Evolutionary conservation across 306 rosid genomes (phyloP).

Genomic region (Argentina anserina): DNA sequence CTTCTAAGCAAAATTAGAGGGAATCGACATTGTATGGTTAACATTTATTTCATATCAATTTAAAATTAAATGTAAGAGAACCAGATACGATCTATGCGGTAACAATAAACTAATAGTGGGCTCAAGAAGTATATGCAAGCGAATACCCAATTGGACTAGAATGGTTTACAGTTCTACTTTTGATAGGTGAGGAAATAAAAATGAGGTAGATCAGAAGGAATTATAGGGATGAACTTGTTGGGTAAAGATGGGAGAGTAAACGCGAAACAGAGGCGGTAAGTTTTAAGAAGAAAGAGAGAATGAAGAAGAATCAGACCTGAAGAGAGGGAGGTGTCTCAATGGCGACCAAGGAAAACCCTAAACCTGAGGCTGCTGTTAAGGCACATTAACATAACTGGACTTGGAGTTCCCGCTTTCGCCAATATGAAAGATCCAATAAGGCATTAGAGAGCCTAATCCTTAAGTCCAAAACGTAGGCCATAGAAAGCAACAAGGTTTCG

Average conservation of each 20-base stretch:
- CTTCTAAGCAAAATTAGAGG: not conserved
- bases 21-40: not conserved
- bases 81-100: not conserved
- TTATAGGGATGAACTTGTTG: not conserved
- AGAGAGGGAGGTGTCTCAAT: not conserved
- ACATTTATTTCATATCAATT: not conserved
- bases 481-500: constrained; percentile 21
- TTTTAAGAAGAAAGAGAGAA: not conserved
- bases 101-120: not conserved
- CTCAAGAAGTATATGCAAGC: not conserved
- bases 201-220: not conserved
- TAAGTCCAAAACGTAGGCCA: no score
- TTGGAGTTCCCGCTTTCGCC: constrained; percentile 7
- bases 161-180: not conserved
- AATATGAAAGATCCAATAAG: not conserved
- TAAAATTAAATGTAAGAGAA: not conserved
- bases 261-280: not conserved
- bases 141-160: not conserved
- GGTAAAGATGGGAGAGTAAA: not conserved
- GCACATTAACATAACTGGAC: not conserved
- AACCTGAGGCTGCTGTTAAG: not conserved
- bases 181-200: not conserved
- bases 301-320: not conserved
- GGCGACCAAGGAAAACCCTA: constrained; percentile 12
- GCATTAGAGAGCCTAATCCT: no score